Evolutionary conservation across 495 filamentous ascomycete genomes (phyloP).

Genomic region (Neurospora tetraspora): DNA sequence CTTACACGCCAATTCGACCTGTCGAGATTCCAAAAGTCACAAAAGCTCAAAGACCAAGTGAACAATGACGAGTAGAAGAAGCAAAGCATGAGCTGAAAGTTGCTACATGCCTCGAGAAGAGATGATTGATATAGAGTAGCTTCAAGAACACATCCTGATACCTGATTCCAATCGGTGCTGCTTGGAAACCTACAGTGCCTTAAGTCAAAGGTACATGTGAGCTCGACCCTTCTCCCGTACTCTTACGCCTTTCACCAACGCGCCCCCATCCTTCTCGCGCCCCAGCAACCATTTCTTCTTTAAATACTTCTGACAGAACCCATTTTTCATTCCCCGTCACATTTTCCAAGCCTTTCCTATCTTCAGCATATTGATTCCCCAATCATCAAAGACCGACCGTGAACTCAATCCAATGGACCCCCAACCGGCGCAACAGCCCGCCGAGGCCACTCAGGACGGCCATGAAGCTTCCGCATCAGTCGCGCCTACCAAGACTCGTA

Average conservation of each 20-base stretch:
- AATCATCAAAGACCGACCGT: background rate
- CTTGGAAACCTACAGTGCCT: background rate
- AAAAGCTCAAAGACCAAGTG: background rate
- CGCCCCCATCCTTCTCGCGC: background rate
- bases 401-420: conserved; percentile 16
- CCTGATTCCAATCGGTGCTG: too few species aligned
- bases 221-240: background rate
- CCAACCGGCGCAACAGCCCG: conserved; percentile 8
- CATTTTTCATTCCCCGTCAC: background rate
- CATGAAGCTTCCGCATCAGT: conserved; percentile 12
- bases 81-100: background rate
- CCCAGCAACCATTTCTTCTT: background rate
- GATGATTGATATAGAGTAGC: background rate
- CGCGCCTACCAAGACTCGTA: conserved; percentile 24
- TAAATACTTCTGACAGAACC: background rate
- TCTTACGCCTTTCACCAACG: background rate
- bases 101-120: background rate
- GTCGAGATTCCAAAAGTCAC: background rate
- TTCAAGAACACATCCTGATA: background rate
- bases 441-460: conserved; percentile 9
- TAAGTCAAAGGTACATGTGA: background rate
- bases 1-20: background rate
- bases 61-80: background rate
- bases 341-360: background rate
- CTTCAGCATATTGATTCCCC: rapidly evolving